phyloP scores from a whole-genome alignment of 176 grass and related monocot genomes.

The Juncus inflexus region DNA sequence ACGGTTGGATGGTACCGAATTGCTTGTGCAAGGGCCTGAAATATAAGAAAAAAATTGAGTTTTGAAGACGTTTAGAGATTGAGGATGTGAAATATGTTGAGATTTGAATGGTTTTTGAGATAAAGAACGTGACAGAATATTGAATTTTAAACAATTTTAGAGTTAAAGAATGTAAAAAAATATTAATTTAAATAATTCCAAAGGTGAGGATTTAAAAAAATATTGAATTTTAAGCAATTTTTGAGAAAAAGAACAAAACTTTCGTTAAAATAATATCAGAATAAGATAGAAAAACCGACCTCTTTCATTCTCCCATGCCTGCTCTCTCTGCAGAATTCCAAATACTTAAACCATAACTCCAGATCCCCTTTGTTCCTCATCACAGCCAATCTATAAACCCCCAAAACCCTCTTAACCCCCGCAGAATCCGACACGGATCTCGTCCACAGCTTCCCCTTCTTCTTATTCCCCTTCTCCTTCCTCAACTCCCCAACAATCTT shows the following conservation, averaged over 20 bases:
- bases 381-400: constrained; percentile 54
- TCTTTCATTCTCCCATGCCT: constrained; percentile 81
- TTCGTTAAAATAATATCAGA: no score
- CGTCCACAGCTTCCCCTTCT: constrained; percentile 44
- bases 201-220: no score
- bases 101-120: no score
- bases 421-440: constrained; percentile 65
- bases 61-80: neutral
- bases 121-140: no score
- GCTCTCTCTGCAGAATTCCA: constrained; percentile 73
- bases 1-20: constrained; percentile 81
- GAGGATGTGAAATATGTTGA: no score
- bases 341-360: constrained; percentile 78
- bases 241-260: no score
- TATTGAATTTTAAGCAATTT: no score
- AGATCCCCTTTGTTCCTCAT: constrained; percentile 86
- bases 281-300: constrained; percentile 27
- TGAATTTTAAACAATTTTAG: no score
- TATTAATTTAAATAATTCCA: no score
- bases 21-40: constrained; percentile 69
- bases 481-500: constrained; percentile 30
- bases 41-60: neutral
- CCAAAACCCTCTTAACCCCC: constrained; percentile 49
- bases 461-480: neutral
- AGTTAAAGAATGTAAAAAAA: no score